Base-by-base conservation (phyloP, 2,329 filamentous ascomycete genomes). In the Oidium heveae region DNA sequence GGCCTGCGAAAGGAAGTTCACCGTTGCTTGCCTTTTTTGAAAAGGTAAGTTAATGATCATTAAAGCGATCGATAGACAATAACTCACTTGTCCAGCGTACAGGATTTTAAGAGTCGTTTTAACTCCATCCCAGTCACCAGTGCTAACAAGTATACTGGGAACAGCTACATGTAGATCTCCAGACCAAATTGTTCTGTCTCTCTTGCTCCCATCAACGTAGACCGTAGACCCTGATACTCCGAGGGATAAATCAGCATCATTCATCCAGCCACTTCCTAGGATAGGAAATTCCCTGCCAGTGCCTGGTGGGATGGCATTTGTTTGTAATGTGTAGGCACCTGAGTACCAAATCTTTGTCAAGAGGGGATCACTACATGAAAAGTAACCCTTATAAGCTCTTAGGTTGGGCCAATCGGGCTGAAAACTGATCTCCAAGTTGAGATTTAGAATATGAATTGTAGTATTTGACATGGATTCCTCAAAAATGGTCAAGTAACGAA, bases 111-210 rank as follows among this genome's bases (percentile, higher is more conserved):
- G n/a, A n/a, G n/a, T n/a, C n/a, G n/a, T n/a, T n/a, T n/a, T n/a
- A n/a, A n/a, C n/a, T n/a, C n/a, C n/a, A n/a, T n/a, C n/a, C n/a
- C n/a, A n/a, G n/a, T n/a, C n/a, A n/a, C n/a, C n/a, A n/a, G n/a
- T n/a, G n/a, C n/a, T n/a, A n/a, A n/a, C n/a, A n/a, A n/a, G n/a
- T n/a, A n/a, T n/a, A n/a, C n/a, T n/a, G n/a, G n/a, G n/a, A n/a
- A n/a, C n/a, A n/a, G n/a, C n/a, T n/a, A n/a, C n/a, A n/a, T n/a
- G 62, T 68, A 80, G 75, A 61, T 81, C 77, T 1, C 77, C 76
- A 10, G 76, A 72, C 75, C 76, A 80, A 1, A 80, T 72, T 24
- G 76, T 67, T 7, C 74, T 69, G 59, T 79, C 76, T 39, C 76
- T 68, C 61, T 79, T 79, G 1, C 74, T 74, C 8, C 75, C 76